These are phyloP conservation scores for Petrea volubilis DNA, from an alignment of 257 asterid species.

Conservation along the genomic window DNA sequence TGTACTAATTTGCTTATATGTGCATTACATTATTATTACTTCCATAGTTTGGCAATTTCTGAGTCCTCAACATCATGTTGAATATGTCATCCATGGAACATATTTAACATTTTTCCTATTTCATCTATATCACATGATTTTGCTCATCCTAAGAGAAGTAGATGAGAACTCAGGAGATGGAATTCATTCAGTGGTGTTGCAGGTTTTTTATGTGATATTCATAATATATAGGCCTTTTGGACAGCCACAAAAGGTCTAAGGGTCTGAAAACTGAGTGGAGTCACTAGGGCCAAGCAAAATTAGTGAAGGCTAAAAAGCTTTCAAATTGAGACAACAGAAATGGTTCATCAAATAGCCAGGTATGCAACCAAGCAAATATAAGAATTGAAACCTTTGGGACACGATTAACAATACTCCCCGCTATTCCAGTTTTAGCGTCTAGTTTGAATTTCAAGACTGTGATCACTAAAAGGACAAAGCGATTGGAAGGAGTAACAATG, in stretches of 20 bases:
- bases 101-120: neutral
- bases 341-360: neutral
- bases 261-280: neutral
- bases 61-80: neutral
- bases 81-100: neutral
- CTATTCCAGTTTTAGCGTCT: neutral
- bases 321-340: neutral
- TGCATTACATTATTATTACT: neutral
- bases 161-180: neutral
- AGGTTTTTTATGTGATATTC: neutral
- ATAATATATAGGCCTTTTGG: neutral
- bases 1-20: neutral
- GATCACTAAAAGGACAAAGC: no score
- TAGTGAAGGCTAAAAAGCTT: neutral
- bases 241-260: neutral
- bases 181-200: neutral
- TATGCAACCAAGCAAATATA: neutral
- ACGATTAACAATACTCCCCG: neutral
- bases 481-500: no score
- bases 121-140: neutral
- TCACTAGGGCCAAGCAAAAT: slow-evolving; percentile 1
- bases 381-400: neutral
- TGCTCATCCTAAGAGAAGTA: neutral
- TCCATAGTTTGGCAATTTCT: neutral
- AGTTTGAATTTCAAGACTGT: neutral